Evolutionary conservation across 768 basidiomycete genomes (phyloP).

Genomic region (Paxillus ammoniavirescens): DNA sequence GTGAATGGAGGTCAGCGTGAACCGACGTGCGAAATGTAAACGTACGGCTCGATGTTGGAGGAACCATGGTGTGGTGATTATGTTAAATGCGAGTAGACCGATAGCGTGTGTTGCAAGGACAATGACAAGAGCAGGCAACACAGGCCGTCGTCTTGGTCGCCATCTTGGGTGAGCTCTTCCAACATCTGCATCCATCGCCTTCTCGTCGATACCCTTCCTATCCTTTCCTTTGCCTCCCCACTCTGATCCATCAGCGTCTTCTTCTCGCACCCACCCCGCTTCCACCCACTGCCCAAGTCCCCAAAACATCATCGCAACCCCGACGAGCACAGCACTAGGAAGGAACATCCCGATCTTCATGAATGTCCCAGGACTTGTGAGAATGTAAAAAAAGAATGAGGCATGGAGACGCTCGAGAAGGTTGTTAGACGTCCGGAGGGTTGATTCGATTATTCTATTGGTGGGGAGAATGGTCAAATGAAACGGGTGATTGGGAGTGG

Average conservation of each 20-base stretch:
- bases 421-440: conserved; percentile 89
- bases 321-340: conserved; percentile 82
- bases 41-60: conserved; percentile 41
- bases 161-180: conserved; percentile 2
- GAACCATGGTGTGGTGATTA: conserved; percentile 47
- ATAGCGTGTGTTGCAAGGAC: conserved; percentile 55
- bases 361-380: conserved; percentile 55
- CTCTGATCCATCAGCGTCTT: neutral
- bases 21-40: neutral
- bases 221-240: conserved; percentile 4
- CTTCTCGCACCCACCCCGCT: conserved; percentile 50
- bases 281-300: conserved; percentile 75
- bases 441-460: conserved; percentile 77
- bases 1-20: neutral
- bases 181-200: neutral
- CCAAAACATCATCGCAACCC: conserved; percentile 80
- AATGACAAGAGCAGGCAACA: conserved; percentile 51
- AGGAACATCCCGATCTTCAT: conserved; percentile 90
- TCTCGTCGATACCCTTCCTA: conserved; percentile 11
- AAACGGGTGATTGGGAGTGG: neutral
- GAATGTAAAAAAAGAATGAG: conserved; percentile 94
- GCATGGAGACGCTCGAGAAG: conserved; percentile 94
- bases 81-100: conserved; percentile 51
- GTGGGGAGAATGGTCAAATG: neutral
- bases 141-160: conserved; percentile 45